A percentile compares a stretch with the other conserved stretches of the same genome.
Evolutionary conservation across 2,329 filamentous ascomycete genomes (phyloP).

Genomic region (Ascochyta viciae-villosae): DNA sequence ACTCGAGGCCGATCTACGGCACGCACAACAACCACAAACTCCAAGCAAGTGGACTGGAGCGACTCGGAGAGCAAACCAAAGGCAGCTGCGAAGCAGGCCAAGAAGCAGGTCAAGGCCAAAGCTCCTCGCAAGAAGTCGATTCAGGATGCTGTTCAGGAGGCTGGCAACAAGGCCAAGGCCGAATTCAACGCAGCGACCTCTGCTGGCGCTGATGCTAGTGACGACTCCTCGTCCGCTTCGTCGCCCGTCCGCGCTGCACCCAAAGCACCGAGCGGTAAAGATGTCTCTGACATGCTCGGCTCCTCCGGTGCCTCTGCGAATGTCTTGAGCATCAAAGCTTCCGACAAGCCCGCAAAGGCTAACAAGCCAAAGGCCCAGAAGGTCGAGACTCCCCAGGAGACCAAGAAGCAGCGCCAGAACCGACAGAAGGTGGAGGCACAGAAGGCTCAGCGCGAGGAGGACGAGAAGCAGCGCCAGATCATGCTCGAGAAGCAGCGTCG

Average conservation of each 20-base stretch:
- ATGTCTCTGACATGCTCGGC: conserved; percentile 93
- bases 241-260: conserved; percentile 64
- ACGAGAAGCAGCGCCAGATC: conserved; percentile 78
- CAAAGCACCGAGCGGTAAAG: conserved; percentile 64
- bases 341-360: conserved; percentile 63
- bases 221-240: conserved; percentile 69
- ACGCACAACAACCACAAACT: conserved; percentile 29
- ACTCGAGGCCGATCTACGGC: conserved; percentile 41
- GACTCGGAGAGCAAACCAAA: conserved; percentile 41
- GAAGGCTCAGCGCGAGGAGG: conserved; percentile 76
- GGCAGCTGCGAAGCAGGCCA: conserved; percentile 28
- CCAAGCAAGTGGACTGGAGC: conserved; percentile 34
- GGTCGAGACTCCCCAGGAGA: conserved; percentile 65
- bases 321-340: conserved; percentile 79
- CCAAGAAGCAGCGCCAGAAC: conserved; percentile 96
- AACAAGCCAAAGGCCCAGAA: conserved; percentile 69
- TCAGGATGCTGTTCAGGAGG: conserved; percentile 45
- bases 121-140: conserved; percentile 46
- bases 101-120: conserved; percentile 41
- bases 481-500: conserved; percentile 85
- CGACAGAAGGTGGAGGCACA: conserved; percentile 84
- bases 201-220: conserved; percentile 80
- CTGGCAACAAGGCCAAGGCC: conserved; percentile 42
- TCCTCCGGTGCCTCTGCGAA: conserved; percentile 70
- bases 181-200: conserved; percentile 61